Evolutionary conservation across 331 rosid genomes (phyloP), one percentile per base, ranked within the genome.

Genomic region (Quercus phellos): DNA sequence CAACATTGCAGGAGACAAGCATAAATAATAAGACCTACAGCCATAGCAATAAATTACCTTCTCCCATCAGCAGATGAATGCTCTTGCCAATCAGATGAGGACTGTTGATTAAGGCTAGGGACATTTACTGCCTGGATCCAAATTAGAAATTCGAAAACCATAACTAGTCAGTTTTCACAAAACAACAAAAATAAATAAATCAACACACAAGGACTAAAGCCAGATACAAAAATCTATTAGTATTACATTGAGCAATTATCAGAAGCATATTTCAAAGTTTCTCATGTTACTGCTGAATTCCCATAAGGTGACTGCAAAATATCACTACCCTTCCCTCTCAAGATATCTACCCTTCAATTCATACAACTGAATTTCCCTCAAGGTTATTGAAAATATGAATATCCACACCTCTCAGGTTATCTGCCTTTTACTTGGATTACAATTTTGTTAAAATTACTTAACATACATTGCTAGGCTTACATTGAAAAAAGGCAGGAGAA

Each of bases 81-180:
- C 83, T 93, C 99, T 91, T 93, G 98, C 99, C 99, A 95, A 86
- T 95, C 99, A 81, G 99, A 87, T 80, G 87, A 64, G 13, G 93
- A 86, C 8, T 76, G 92, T 80, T 79, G 93, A 80, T 77, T 79
- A 69, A 76, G 72, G 70, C 73, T 72, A 22, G 85, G 60, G 63
- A 81, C 88, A 88, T 68, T 82, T 69, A 80, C 79, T 34, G 81
- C 83, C 99, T 91, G 87, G 75, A 83, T 72, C 61, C 21, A 26
- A 63, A 76, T 55, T 71, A 77, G 32, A 80, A 35, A 51, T 69
- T 29, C 43, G 77, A 51, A 56, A 68, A 67, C 51, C 34, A 34
- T 59, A 55, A 60, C 55, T 32, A 66, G 61, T 77, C 51, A 79
- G 68, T 69, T 75, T 69, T 69, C 43, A 68, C 78, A 68, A 56